Conservation (phyloP, 1,139 yeast genomes). For the Yamadazyma diospyri region DNA sequence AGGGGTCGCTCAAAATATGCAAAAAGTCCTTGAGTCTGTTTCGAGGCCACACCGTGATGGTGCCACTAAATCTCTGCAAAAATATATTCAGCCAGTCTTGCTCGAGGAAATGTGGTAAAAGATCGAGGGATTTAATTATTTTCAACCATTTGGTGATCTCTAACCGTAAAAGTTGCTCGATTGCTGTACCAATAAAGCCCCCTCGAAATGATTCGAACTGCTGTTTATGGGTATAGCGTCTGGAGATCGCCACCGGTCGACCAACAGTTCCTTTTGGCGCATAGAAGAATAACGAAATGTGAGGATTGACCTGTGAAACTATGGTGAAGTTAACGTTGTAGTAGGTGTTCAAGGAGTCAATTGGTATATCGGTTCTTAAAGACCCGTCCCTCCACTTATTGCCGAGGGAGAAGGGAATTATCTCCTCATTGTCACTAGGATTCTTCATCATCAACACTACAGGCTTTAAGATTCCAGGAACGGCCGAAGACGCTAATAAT, state of each 20-base stretch:
- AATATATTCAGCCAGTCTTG: slow-evolving; percentile 82
- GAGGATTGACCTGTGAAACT: slow-evolving; percentile 83
- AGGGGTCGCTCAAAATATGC: slow-evolving; percentile 68
- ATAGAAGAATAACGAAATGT: slow-evolving; percentile 69
- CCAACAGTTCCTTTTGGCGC: slow-evolving; percentile 84
- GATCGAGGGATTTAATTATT: slow-evolving; percentile 59
- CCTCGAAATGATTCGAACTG: slow-evolving; percentile 57
- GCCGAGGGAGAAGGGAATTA: slow-evolving; percentile 70
- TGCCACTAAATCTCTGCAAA: slow-evolving; percentile 71
- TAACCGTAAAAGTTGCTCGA: slow-evolving; percentile 66
- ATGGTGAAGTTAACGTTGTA: slow-evolving; percentile 74
- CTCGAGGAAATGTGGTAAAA: slow-evolving; percentile 65
- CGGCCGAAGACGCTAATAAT: slow-evolving; percentile 74
- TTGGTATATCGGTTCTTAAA: slow-evolving; percentile 67
- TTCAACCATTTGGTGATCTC: slow-evolving; percentile 77
- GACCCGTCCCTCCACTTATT: slow-evolving; percentile 77
- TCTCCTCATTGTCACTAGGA: slow-evolving; percentile 30
- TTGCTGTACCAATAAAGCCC: slow-evolving; percentile 70
- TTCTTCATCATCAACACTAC: slow-evolving; percentile 76
- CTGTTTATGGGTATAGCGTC: slow-evolving; percentile 42
- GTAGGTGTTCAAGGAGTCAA: slow-evolving; percentile 67
- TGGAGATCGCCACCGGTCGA: slow-evolving; percentile 59
- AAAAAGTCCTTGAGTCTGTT: slow-evolving; percentile 56
- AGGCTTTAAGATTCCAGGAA: slow-evolving; percentile 81
- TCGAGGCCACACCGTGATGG: slow-evolving; percentile 76